Evolutionary conservation across 345 rosid species (phyloP).

Genomic region (Eutrema japonicum): DNA sequence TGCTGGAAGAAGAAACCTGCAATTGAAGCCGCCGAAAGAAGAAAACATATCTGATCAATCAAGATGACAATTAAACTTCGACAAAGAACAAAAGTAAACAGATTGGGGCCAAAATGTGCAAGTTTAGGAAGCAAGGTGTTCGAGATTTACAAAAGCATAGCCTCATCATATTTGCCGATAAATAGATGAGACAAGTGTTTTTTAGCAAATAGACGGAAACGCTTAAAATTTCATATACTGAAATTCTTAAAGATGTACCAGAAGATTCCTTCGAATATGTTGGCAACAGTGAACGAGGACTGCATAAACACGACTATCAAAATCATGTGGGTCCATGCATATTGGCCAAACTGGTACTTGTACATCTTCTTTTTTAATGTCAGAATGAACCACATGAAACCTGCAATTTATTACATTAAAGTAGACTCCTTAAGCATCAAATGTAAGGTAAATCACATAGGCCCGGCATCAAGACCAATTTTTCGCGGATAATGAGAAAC

Average conservation of each 20-base stretch:
- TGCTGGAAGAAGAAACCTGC: slow-evolving; percentile 98
- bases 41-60: background rate
- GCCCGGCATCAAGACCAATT: background rate
- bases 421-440: slow-evolving; percentile 14
- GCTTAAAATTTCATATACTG: background rate
- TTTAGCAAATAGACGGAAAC: background rate
- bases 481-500: background rate
- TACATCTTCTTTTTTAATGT: slow-evolving; percentile 96
- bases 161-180: background rate
- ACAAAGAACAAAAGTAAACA: background rate
- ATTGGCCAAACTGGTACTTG: slow-evolving; percentile 99
- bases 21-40: slow-evolving; percentile 31
- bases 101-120: background rate
- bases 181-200: background rate
- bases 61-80: background rate
- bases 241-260: slow-evolving; percentile 54
- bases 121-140: background rate
- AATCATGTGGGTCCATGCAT: slow-evolving; percentile 99
- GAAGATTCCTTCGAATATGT: slow-evolving; percentile 97
- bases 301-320: slow-evolving; percentile 93
- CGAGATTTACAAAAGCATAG: background rate
- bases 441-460: slow-evolving; percentile 4
- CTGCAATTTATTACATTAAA: slow-evolving; percentile 44
- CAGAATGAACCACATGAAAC: slow-evolving; percentile 99
- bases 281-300: slow-evolving; percentile 98